Evolutionary conservation across 2,329 filamentous ascomycete species (phyloP), one percentile per base, ranked within the genome.

Genomic region (Stagonosporopsis rhizophila): DNA sequence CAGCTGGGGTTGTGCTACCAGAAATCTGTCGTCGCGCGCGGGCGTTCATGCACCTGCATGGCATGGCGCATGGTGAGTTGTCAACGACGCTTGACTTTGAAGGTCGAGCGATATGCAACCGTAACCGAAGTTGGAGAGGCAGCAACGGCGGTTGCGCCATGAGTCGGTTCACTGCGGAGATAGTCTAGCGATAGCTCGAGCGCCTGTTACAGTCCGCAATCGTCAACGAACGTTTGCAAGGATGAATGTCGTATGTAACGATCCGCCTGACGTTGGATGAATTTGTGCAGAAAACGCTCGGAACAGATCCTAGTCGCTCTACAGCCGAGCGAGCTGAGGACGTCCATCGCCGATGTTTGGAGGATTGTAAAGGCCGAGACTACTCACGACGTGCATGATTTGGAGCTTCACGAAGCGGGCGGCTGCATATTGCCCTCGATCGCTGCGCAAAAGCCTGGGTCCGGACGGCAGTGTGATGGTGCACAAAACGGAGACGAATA

Each of bases 71-170:
- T 69, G 71, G 66, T 68, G 66, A 66, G 71, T 71, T 73, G 71
- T 75, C 73, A 73, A 73, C 72, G 67, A 69, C 71, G 71, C 70
- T 71, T 72, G 70, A 70, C 69, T 65, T 67, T 66, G 64, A 55
- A 62, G 45, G 65, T 67, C 62, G 65, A 70, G 63, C 70, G 65
- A 74, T 67, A 69, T 74, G 73, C 71, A 69, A 68, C 69, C 60
- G 58, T 60, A 35, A 44, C 72, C 72, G 54, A 62, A 74, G 67
- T 41, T 39, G 69, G 70, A 52, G 67, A 73, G 59, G 63, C 62
- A 70, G 66, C 71, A 75, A 75, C 73, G 72, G 73, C 68, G 72
- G 67, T 68, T 70, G 66, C 64, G 59, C 67, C 70, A 72, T 69
- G 67, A 72, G 61, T 72, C 66, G 66, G 60, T 48, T 64, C 59